These are phyloP conservation scores for Trichoderma citrinoviride DNA, from an alignment of 2,329 filamentous ascomycete species.

Conservation along the genomic window DNA sequence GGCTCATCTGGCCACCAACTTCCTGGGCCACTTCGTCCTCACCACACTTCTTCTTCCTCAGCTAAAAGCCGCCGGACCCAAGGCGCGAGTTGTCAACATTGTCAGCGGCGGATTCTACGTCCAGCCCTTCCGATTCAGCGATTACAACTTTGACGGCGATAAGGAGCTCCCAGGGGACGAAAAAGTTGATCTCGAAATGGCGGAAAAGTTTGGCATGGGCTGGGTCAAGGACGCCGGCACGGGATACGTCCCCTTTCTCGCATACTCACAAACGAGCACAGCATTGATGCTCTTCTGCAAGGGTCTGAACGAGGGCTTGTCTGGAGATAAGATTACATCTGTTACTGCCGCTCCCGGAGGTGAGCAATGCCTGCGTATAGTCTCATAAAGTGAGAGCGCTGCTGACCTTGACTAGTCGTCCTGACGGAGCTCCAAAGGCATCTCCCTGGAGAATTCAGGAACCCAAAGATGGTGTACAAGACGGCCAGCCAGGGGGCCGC, in stretches of 20 bases:
- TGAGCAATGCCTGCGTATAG: neutral
- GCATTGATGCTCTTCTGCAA: constrained; percentile 12
- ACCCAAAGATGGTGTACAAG: constrained; percentile 14
- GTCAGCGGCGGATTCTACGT: constrained; percentile 9
- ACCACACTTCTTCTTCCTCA: neutral
- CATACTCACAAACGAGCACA: constrained; percentile 13
- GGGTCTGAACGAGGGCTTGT: constrained; percentile 1
- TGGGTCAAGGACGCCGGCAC: neutral
- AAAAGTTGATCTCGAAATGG: neutral
- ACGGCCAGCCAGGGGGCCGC: constrained; percentile 14
- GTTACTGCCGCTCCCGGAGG: constrained; percentile 10
- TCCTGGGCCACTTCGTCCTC: constrained; percentile 8
- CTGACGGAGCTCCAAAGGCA: constrained; percentile 18
- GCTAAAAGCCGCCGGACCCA: neutral
- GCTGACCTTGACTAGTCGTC: neutral
- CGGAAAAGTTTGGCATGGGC: constrained; percentile 7
- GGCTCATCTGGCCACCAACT: constrained; percentile 10
- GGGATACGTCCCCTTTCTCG: constrained; percentile 11
- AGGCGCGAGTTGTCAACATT: constrained; percentile 11
- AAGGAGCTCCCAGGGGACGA: constrained; percentile 9
- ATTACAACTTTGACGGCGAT: constrained; percentile 12
- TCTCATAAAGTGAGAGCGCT: too few species aligned
- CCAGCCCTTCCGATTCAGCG: constrained; percentile 12
- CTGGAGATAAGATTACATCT: neutral
- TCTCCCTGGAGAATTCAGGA: constrained; percentile 1